Evolutionary conservation across 2,329 filamentous ascomycete species (phyloP), one percentile per base, ranked within the genome.

Genomic region (Colletotrichum shisoi): DNA sequence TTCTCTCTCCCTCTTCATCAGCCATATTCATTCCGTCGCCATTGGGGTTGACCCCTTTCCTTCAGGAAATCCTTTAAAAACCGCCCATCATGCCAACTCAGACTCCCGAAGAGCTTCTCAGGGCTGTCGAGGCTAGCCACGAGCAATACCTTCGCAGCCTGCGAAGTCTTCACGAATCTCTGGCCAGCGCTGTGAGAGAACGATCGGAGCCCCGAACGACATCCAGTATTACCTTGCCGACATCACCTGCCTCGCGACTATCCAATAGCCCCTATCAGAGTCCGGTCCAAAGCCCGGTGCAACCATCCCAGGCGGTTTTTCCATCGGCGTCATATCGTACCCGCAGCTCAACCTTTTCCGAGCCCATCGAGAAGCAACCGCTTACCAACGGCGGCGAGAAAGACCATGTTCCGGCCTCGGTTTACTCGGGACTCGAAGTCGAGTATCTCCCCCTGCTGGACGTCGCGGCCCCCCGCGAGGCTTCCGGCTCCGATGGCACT

Each of bases 211-310:
- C 56, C n/a, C 51, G 37, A 11, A 17, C 56, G 11, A 19, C 56
- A 19, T n/a, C 37, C 6, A 19, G 51, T 24, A 48, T 46, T 79
- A 21, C 34, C 12, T 24, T 60, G 8, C 78, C 70, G 83, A 71
- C 72, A 87, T 82, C 70, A 82, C 80, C 40, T 79, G 80, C 27
- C 87, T 85, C 31, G 87, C 84, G 31, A 8, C 59, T 57, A 1
- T 56, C 63, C 2, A 57, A 57, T n/a, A 70, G 68, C n/a, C 68
- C 68, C 2, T 42, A 48, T 3, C 57, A 63, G 17, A 69, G 63
- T 24, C 68, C 68, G 3, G 42, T 52, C 6, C 54, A 65, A 9
- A 70, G 68, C 24, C 68, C 68, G 13, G 37, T 56, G 12, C 37
- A 66, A 13, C 24, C 58, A 1, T 42, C 45, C 37, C 61, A 70